Evolutionary conservation across 1,284 basidiomycete genomes (phyloP).

Genomic region (Fistulinella cinereoalba): DNA sequence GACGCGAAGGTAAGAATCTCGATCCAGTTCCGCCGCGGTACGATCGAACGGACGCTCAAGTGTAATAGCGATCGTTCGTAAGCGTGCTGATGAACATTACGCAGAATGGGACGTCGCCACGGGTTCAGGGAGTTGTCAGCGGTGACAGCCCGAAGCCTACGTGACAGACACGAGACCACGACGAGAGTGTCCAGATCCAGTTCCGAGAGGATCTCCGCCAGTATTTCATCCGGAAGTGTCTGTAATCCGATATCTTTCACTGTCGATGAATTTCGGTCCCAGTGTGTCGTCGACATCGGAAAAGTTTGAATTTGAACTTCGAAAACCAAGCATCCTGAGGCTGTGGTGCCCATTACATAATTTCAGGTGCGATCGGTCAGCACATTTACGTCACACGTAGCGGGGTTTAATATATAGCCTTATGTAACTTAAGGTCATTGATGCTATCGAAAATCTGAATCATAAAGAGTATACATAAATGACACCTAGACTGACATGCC

Average conservation of each 20-base stretch:
- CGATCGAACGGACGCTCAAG: conserved; percentile 55
- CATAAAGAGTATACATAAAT: too few relatives aligned
- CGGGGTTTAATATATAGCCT: too few relatives aligned
- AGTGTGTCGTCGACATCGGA: not conserved
- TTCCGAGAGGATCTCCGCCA: conserved; percentile 67
- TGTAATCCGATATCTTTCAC: conserved; percentile 35
- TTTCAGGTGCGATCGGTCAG: conserved; percentile 82
- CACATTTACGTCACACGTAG: conserved; percentile 54
- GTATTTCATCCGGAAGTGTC: conserved; percentile 66
- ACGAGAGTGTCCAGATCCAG: conserved; percentile 62
- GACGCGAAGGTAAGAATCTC: conserved; percentile 61
- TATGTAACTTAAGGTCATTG: too few relatives aligned
- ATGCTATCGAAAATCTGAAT: too few relatives aligned
- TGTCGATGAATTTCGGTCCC: too few relatives aligned
- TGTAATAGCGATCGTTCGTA: conserved; percentile 55
- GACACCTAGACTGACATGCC: too few relatives aligned
- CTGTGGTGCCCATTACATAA: too few relatives aligned
- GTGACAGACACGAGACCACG: conserved; percentile 55
- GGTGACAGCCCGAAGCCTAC: conserved; percentile 50
- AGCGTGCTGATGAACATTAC: conserved; percentile 44
- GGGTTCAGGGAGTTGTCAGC: conserved; percentile 66
- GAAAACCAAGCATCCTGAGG: too few relatives aligned
- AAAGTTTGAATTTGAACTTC: too few relatives aligned
- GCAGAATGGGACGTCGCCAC: conserved; percentile 66
- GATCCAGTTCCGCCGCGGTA: conserved; percentile 73